These are phyloP conservation scores for Discostella pseudostelligera DNA, from an alignment of 108 stramenopile genomes.

Conservation along the genomic window DNA sequence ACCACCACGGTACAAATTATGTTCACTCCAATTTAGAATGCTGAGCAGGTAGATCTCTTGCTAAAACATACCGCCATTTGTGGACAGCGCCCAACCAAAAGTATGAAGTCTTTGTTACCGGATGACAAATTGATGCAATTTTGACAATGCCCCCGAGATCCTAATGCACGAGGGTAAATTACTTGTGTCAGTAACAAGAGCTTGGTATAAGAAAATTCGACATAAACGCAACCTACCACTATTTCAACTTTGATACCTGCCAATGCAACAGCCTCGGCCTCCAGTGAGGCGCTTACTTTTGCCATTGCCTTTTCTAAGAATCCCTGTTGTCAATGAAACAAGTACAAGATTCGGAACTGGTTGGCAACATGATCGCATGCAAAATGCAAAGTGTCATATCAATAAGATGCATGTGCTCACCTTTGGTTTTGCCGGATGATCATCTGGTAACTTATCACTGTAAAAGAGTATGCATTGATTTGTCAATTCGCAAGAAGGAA, in stretches of 20 bases:
- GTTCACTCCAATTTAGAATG: slow-evolving; percentile 7
- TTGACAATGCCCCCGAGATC: slow-evolving; percentile 27
- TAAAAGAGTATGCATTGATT: not conserved
- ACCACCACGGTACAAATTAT: too few relatives aligned
- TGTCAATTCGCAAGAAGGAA: not conserved
- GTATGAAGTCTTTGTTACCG: slow-evolving; percentile 13
- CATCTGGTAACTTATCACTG: slow-evolving; percentile 22
- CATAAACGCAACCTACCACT: slow-evolving; percentile 13
- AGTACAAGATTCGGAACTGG: not conserved
- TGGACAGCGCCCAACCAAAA: slow-evolving; percentile 33
- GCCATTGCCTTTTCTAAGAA: slow-evolving; percentile 29
- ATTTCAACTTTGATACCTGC: slow-evolving; percentile 27
- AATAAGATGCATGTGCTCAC: slow-evolving; percentile 2
- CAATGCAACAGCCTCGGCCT: slow-evolving; percentile 29
- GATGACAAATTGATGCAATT: slow-evolving; percentile 21
- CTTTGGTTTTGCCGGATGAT: slow-evolving; percentile 39
- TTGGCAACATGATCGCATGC: not conserved
- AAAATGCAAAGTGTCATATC: not conserved
- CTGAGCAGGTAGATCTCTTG: slow-evolving; percentile 14
- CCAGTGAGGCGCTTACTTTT: slow-evolving; percentile 27
- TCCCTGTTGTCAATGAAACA: not conserved
- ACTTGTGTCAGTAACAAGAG: not conserved
- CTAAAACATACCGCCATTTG: slow-evolving; percentile 24
- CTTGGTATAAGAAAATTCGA: not conserved
- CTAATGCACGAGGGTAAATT: not conserved